A percentile compares a stretch with the other conserved stretches of the same genome.
Conservation (phyloP, 2,329 filamentous ascomycete genomes). For the Aspergillus sp. region DNA sequence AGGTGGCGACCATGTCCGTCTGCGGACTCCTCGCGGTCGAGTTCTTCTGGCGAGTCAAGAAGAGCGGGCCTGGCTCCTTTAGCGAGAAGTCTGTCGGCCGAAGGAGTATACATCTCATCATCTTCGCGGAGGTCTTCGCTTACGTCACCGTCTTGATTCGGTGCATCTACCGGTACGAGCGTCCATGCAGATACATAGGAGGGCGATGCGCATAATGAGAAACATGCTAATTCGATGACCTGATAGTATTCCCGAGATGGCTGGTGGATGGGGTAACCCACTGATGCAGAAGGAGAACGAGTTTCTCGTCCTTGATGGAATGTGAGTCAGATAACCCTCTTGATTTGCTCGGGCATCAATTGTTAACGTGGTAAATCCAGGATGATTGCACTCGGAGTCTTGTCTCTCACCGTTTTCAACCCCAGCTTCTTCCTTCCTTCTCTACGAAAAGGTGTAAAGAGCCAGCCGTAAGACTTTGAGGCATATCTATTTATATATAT, state of each 20-base stretch:
- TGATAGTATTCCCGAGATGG: conserved; percentile 54
- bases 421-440: conserved; percentile 51
- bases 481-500: not conserved
- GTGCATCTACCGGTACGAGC: conserved; percentile 49
- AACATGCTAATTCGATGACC: not conserved
- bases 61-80: conserved; percentile 30
- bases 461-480: conserved; percentile 15
- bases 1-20: conserved; percentile 56
- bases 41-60: conserved; percentile 49
- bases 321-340: conserved; percentile 39
- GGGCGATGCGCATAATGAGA: not conserved
- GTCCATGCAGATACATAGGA: not conserved
- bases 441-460: conserved; percentile 33
- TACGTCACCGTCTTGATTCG: conserved; percentile 48
- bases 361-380: conserved; percentile 26
- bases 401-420: conserved; percentile 49
- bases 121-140: conserved; percentile 38
- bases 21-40: conserved; percentile 46
- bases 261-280: conserved; percentile 53
- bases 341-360: not conserved
- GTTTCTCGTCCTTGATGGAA: conserved; percentile 54
- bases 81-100: conserved; percentile 31
- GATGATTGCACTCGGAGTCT: conserved; percentile 51
- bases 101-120: conserved; percentile 31
- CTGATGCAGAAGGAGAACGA: conserved; percentile 54